These are phyloP conservation scores for Mycosphaerella sp. DNA, from an alignment of 2,329 filamentous ascomycete genomes.

Conservation along the genomic window DNA sequence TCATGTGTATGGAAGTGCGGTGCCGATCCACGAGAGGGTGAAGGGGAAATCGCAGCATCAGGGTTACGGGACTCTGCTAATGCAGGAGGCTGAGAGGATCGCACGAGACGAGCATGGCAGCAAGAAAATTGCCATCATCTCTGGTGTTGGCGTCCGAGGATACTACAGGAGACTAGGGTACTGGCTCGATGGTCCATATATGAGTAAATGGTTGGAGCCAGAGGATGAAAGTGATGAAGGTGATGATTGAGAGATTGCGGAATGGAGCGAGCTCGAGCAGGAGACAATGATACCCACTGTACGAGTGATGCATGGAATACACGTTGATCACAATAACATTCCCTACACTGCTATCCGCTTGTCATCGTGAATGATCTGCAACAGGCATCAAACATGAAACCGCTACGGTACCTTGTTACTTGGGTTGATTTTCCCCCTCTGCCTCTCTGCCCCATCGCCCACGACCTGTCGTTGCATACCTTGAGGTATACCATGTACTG, in stretches of 20 bases:
- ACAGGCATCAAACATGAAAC: too few species aligned
- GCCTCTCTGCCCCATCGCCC: too few species aligned
- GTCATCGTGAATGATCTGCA: too few species aligned
- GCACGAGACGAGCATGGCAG: slow-evolving; percentile 91
- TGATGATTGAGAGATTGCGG: slow-evolving; percentile 18
- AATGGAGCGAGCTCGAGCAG: background rate
- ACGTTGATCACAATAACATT: too few species aligned
- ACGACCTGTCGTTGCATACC: too few species aligned
- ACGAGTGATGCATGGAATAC: background rate
- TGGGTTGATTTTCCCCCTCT: too few species aligned
- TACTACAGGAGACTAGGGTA: slow-evolving; percentile 95
- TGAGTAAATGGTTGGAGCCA: slow-evolving; percentile 36
- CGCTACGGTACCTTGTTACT: too few species aligned
- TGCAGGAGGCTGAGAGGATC: slow-evolving; percentile 97
- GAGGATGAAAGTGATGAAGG: slow-evolving; percentile 27
- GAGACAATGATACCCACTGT: background rate
- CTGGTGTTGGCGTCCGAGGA: slow-evolving; percentile 90
- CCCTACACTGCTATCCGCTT: too few species aligned
- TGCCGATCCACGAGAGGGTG: slow-evolving; percentile 93
- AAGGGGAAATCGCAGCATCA: slow-evolving; percentile 98
- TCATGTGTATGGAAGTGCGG: slow-evolving; percentile 93
- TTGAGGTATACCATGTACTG: too few species aligned
- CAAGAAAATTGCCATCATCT: slow-evolving; percentile 91
- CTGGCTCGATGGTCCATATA: slow-evolving; percentile 82
- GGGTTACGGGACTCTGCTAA: slow-evolving; percentile 88